phyloP scores from a whole-genome alignment of 2,329 filamentous ascomycete species.

The Nemania diffusa region DNA sequence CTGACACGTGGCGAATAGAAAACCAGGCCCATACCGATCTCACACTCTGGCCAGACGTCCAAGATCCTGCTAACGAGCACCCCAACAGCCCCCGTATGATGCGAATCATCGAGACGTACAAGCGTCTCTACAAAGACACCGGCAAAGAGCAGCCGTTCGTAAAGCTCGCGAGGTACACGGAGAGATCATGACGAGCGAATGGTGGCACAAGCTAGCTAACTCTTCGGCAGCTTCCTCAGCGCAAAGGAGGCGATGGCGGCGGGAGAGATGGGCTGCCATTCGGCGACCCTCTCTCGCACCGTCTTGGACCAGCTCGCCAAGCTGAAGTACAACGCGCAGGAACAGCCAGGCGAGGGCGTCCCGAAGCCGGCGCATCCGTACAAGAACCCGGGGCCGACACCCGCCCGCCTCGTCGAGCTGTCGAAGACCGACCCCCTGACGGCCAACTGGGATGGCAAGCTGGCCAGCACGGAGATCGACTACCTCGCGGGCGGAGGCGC shows the following conservation, averaged over 20 bases:
- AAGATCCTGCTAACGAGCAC: slow-evolving; percentile 59
- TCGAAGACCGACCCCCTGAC: slow-evolving; percentile 54
- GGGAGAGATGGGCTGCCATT: slow-evolving; percentile 59
- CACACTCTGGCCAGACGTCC: slow-evolving; percentile 57
- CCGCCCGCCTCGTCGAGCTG: slow-evolving; percentile 51
- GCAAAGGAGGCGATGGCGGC: slow-evolving; percentile 58
- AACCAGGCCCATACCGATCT: slow-evolving; percentile 56
- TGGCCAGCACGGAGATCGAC: slow-evolving; percentile 52
- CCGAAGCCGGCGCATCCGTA: slow-evolving; percentile 56
- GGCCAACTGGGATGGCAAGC: slow-evolving; percentile 54
- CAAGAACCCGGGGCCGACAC: slow-evolving; percentile 48
- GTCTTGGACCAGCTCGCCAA: slow-evolving; percentile 51
- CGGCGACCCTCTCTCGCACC: slow-evolving; percentile 56
- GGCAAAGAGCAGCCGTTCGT: slow-evolving; percentile 60
- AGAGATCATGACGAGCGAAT: background rate
- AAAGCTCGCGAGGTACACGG: slow-evolving; percentile 54
- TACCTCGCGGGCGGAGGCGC: slow-evolving; percentile 59
- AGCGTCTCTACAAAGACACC: slow-evolving; percentile 58
- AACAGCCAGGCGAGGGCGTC: slow-evolving; percentile 53
- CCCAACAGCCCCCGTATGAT: slow-evolving; percentile 59
- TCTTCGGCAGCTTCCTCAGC: slow-evolving; percentile 50
- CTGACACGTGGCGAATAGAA: slow-evolving; percentile 48
- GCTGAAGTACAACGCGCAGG: slow-evolving; percentile 51
- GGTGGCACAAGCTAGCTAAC: slow-evolving; percentile 6
- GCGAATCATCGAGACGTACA: slow-evolving; percentile 61